Conservation (phyloP, 2,329 filamentous ascomycete genomes). For the Trichoderma oligosporum region DNA sequence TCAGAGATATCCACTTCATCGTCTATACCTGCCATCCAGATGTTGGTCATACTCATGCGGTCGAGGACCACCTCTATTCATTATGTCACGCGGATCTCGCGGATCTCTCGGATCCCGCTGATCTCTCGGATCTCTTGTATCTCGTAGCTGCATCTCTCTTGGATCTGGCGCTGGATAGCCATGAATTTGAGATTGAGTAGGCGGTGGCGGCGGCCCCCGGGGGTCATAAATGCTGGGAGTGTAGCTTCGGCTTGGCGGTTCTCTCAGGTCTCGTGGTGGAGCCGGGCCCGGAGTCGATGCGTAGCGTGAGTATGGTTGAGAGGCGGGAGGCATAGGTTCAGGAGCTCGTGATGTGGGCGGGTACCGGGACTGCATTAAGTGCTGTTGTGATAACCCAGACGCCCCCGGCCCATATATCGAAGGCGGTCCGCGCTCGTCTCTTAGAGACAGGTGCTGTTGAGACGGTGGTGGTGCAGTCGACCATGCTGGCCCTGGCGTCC, state of each 20-base stretch:
- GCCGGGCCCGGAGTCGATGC: slow-evolving; percentile 41
- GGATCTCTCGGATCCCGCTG: slow-evolving; percentile 34
- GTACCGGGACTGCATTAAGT: slow-evolving; percentile 39
- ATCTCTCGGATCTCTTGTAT: slow-evolving; percentile 37
- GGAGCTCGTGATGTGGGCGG: slow-evolving; percentile 40
- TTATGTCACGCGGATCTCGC: slow-evolving; percentile 40
- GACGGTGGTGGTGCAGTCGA: slow-evolving; percentile 32
- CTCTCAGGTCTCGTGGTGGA: slow-evolving; percentile 40
- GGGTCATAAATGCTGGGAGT: slow-evolving; percentile 44
- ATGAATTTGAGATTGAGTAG: slow-evolving; percentile 27
- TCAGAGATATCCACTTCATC: slow-evolving; percentile 29
- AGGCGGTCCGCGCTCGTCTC: slow-evolving; percentile 38
- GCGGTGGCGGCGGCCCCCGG: slow-evolving; percentile 39
- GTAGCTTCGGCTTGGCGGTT: slow-evolving; percentile 44
- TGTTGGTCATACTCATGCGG: slow-evolving; percentile 46
- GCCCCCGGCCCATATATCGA: slow-evolving; percentile 34
- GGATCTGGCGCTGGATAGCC: slow-evolving; percentile 34
- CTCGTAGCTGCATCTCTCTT: slow-evolving; percentile 30
- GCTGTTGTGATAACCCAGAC: slow-evolving; percentile 29
- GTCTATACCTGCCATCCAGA: slow-evolving; percentile 42
- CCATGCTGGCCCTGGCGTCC: slow-evolving; percentile 35
- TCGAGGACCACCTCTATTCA: slow-evolving; percentile 42
- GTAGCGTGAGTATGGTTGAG: slow-evolving; percentile 44
- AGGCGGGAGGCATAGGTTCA: slow-evolving; percentile 39
- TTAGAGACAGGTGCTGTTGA: slow-evolving; percentile 34